Percentiles rank a stretch among this genome's conserved stretches.
phyloP scores from a whole-genome alignment of 345 rosid genomes.

The Luvunga scandens region DNA sequence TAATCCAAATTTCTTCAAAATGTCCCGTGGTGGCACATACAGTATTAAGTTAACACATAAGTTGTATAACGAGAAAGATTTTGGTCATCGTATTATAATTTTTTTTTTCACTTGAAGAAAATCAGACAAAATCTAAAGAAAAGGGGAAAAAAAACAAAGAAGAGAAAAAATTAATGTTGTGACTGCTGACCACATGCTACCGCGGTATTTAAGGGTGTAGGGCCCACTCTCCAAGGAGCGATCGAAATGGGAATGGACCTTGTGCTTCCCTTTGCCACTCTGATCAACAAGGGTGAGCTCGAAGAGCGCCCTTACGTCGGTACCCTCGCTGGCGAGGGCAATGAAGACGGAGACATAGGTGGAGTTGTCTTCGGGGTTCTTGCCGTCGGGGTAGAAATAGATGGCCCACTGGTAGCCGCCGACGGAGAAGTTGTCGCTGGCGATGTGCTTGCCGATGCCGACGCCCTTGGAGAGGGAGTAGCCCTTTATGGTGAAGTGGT shows the following conservation, averaged over 20 bases:
- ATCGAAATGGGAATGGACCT: conserved; percentile 89
- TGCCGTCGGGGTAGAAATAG: conserved; percentile 89
- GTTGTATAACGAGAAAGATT: too few relatives aligned
- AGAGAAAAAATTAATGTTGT: too few relatives aligned
- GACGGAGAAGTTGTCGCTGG: conserved; percentile 82
- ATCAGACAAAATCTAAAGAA: not conserved
- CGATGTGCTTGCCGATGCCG: conserved; percentile 90
- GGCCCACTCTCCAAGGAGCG: conserved; percentile 92
- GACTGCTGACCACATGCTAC: conserved; percentile 77
- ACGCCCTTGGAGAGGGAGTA: conserved; percentile 89
- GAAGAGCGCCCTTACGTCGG: conserved; percentile 84
- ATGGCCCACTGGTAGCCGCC: conserved; percentile 92
- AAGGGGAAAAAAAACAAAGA: too few relatives aligned
- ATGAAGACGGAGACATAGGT: conserved; percentile 84
- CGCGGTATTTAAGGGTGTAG: conserved; percentile 87
- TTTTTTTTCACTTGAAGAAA: not conserved
- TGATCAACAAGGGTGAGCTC: conserved; percentile 83
- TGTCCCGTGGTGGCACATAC: too few relatives aligned
- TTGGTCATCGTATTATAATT: too few relatives aligned
- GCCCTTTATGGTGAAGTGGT: conserved; percentile 78
- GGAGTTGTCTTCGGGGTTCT: conserved; percentile 80
- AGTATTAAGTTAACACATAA: too few relatives aligned
- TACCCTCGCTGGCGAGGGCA: conserved; percentile 92
- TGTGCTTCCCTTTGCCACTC: conserved; percentile 81
- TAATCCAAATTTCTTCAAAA: not conserved